Percentiles rank a stretch among this genome's conserved stretches.
Conservation (phyloP, 352 stramenopile species). For the Globisporangium spinosum region DNA sequence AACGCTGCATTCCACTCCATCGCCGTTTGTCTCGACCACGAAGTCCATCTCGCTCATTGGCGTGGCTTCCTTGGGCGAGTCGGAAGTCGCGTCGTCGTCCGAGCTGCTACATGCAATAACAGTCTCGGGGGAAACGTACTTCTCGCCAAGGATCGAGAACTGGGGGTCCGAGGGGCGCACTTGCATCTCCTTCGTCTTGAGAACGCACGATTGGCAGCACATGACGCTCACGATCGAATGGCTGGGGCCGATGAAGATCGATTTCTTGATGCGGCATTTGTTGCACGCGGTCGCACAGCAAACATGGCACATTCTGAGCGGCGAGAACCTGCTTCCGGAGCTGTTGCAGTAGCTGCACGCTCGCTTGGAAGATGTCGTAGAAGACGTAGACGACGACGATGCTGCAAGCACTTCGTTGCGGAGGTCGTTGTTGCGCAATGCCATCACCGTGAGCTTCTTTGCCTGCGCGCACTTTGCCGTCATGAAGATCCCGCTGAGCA, state of each 20-base stretch:
- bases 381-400: no score
- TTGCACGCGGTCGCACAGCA: slow-evolving; percentile 41
- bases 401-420: no score
- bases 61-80: no score
- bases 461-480: slow-evolving; percentile 38
- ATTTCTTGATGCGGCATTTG: slow-evolving; percentile 46
- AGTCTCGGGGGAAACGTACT: neutral
- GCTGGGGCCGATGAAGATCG: slow-evolving; percentile 32
- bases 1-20: no score
- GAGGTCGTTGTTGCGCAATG: slow-evolving; percentile 22
- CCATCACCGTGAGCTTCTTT: slow-evolving; percentile 48
- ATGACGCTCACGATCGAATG: neutral
- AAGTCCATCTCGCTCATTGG: no score
- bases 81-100: no score
- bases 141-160: slow-evolving; percentile 25
- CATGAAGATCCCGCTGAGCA: slow-evolving; percentile 23
- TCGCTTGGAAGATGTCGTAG: no score
- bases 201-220: slow-evolving; percentile 4
- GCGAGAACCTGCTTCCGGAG: slow-evolving; percentile 5
- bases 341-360: no score
- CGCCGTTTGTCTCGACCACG: no score
- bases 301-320: slow-evolving; percentile 33
- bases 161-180: slow-evolving; percentile 22
- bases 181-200: slow-evolving; percentile 21
- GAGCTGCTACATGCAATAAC: no score